These are phyloP conservation scores for Drechslera avenae DNA, from an alignment of 2,329 filamentous ascomycete species.

Conservation along the genomic window DNA sequence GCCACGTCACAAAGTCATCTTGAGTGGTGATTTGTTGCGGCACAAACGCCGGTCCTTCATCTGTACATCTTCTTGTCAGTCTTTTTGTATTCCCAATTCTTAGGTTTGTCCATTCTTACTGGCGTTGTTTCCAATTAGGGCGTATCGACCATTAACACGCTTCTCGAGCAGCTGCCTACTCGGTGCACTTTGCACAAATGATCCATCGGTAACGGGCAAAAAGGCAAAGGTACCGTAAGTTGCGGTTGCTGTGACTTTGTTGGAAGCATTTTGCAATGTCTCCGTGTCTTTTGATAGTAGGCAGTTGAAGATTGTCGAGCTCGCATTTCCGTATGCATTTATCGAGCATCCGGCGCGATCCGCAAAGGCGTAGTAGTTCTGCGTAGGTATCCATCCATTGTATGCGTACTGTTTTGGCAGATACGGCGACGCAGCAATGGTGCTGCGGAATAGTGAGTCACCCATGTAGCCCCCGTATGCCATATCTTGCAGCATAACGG, in stretches of 20 bases:
- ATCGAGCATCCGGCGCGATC: slow-evolving; percentile 34
- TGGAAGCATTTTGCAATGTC: slow-evolving; percentile 47
- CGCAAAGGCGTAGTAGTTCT: slow-evolving; percentile 55
- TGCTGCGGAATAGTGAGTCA: slow-evolving; percentile 45
- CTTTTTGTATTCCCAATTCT: neutral
- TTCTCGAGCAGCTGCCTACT: slow-evolving; percentile 46
- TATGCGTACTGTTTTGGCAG: slow-evolving; percentile 61
- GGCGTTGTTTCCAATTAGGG: slow-evolving; percentile 53
- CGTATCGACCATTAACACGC: slow-evolving; percentile 48
- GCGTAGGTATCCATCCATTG: slow-evolving; percentile 53
- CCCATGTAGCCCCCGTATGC: slow-evolving; percentile 42
- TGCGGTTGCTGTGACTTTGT: slow-evolving; percentile 38
- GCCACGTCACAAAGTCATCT: slow-evolving; percentile 48
- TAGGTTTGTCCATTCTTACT: slow-evolving; percentile 15
- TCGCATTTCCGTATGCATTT: slow-evolving; percentile 21
- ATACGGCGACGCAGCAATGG: slow-evolving; percentile 55
- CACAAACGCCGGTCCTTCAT: slow-evolving; percentile 57
- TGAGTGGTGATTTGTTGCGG: slow-evolving; percentile 52
- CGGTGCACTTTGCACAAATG: slow-evolving; percentile 47
- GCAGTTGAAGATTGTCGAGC: slow-evolving; percentile 51
- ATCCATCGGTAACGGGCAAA: slow-evolving; percentile 52
- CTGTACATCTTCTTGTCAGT: neutral
- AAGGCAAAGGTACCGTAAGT: slow-evolving; percentile 52
- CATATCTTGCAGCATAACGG: slow-evolving; percentile 36
- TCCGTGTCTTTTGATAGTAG: slow-evolving; percentile 45